Evolutionary conservation across 306 rosid species (phyloP).

Genomic region (Styphnolobium japonicum): DNA sequence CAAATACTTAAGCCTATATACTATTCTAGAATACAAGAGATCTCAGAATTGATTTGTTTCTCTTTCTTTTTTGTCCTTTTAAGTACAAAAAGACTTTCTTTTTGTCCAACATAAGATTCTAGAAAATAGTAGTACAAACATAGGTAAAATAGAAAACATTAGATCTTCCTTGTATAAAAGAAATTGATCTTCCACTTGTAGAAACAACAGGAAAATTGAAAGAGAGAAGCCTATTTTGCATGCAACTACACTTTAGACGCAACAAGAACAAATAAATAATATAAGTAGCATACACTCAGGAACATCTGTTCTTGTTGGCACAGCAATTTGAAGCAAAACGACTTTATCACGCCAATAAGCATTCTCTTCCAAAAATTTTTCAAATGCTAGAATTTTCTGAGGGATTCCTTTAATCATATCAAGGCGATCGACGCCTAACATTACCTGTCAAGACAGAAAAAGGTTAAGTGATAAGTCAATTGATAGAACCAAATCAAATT

Average conservation of each 20-base stretch:
- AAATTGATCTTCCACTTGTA: neutral
- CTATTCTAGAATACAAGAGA: neutral
- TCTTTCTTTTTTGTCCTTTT: neutral
- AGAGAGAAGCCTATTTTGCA: conserved; percentile 7
- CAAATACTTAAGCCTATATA: neutral
- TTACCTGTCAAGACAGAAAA: conserved; percentile 61
- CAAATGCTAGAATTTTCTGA: conserved; percentile 89
- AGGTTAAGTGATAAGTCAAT: conserved; percentile 1
- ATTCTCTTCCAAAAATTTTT: conserved; percentile 86
- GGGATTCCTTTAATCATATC: conserved; percentile 98
- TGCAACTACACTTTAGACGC: conserved; percentile 14
- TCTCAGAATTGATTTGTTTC: neutral
- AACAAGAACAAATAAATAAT: conserved; percentile 10
- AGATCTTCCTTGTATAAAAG: neutral
- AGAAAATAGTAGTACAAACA: neutral
- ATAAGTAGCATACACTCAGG: conserved; percentile 73
- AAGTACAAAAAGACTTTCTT: neutral
- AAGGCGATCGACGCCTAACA: conserved; percentile 94
- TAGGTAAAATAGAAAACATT: neutral
- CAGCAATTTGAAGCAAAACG: conserved; percentile 91
- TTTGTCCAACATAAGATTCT: neutral
- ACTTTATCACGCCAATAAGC: conserved; percentile 72
- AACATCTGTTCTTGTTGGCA: conserved; percentile 93
- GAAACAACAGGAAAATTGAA: neutral
- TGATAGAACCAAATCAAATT: conserved; percentile 4